phyloP scores from a whole-genome alignment of 1,139 yeast species.

The Magnusiomyces paraingens region DNA sequence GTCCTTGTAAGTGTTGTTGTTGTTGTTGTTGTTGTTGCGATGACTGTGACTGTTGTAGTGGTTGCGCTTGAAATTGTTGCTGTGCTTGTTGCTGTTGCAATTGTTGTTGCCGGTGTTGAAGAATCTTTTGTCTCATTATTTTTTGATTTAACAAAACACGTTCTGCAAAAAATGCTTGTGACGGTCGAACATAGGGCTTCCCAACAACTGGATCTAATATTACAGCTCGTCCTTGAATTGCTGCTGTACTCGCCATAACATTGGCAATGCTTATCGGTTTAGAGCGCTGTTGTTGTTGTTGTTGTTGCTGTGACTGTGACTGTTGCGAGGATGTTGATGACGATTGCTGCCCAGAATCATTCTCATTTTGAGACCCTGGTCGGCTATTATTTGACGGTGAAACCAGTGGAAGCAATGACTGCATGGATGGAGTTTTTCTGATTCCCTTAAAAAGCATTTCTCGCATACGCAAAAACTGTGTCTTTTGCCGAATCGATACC shows the following conservation, averaged over 20 bases:
- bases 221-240: constrained; percentile 32
- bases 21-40: constrained; percentile 12
- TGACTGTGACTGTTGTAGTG: constrained; percentile 14
- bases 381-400: background rate
- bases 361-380: background rate
- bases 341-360: constrained; percentile 2
- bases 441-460: constrained; percentile 37
- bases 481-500: constrained; percentile 64
- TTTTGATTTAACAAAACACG: constrained; percentile 20
- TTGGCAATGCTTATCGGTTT: constrained; percentile 20
- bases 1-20: constrained; percentile 12
- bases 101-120: constrained; percentile 14
- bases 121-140: too few relatives aligned
- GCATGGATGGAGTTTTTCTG: constrained; percentile 19
- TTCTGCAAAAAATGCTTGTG: constrained; percentile 26
- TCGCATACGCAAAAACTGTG: constrained; percentile 70
- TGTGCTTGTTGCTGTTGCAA: constrained; percentile 14
- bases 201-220: constrained; percentile 29
- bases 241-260: constrained; percentile 32
- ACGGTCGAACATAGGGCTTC: constrained; percentile 30
- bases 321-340: background rate
- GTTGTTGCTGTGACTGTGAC: too few relatives aligned
- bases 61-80: constrained; percentile 16
- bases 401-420: constrained; percentile 2
- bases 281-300: background rate